These are phyloP conservation scores for Magnusiomyces sp. DNA, from an alignment of 1,139 yeast genomes.

Conservation along the genomic window DNA sequence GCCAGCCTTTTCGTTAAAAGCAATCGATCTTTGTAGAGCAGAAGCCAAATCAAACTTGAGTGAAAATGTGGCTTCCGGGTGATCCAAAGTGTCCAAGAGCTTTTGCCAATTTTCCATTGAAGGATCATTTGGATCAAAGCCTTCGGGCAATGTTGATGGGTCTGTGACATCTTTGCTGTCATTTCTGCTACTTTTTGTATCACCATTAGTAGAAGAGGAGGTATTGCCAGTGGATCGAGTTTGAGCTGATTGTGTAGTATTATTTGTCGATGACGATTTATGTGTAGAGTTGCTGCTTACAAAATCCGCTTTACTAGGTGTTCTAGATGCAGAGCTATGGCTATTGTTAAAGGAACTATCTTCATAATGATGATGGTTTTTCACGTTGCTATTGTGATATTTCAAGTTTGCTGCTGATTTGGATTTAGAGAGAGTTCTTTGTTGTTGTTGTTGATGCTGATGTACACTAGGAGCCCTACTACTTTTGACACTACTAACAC, in stretches of 20 bases:
- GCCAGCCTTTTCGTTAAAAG: slow-evolving; percentile 6
- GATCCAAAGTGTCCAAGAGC: slow-evolving; percentile 10
- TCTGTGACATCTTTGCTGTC: background rate
- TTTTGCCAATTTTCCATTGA: slow-evolving; percentile 12
- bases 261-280: background rate
- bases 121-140: slow-evolving; percentile 12
- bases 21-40: slow-evolving; percentile 10
- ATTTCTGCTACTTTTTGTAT: background rate
- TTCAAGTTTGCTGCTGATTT: background rate
- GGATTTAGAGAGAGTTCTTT: background rate
- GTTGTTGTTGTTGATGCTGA: background rate
- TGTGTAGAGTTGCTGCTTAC: background rate
- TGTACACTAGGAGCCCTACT: background rate
- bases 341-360: too few species aligned
- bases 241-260: background rate
- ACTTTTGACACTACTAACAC: background rate
- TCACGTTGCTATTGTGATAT: background rate
- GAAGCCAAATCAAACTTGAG: slow-evolving; percentile 14
- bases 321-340: background rate
- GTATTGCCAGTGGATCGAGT: background rate
- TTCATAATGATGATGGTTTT: background rate
- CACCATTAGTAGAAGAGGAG: background rate
- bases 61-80: slow-evolving; percentile 14
- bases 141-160: slow-evolving; percentile 1
- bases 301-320: background rate